These are phyloP conservation scores for Camellia granthamiana DNA, from an alignment of 148 eudicot species.

Conservation along the genomic window DNA sequence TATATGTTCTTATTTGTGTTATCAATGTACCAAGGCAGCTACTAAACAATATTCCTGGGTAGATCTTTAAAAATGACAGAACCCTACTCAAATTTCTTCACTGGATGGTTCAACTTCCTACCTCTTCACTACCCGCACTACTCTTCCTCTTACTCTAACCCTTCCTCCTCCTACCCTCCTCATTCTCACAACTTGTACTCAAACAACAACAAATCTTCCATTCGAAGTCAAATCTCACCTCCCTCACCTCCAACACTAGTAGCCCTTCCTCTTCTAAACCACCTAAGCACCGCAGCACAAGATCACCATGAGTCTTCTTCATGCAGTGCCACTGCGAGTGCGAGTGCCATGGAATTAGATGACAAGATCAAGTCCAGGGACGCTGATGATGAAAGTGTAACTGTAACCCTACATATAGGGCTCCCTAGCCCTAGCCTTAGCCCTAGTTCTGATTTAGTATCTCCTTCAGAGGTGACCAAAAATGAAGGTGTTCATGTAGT, in stretches of 20 bases:
- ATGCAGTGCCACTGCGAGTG: not conserved
- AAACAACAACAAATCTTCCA: too few relatives aligned
- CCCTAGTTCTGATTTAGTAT: not conserved
- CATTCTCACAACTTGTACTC: not conserved
- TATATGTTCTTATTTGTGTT: not conserved
- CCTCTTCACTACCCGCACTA: not conserved
- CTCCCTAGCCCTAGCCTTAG: constrained; percentile 4
- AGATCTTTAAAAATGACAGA: not conserved
- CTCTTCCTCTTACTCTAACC: too few relatives aligned
- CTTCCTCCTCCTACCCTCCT: not conserved
- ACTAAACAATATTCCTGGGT: too few relatives aligned
- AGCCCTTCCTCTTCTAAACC: constrained; percentile 3
- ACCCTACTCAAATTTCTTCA: constrained; percentile 7
- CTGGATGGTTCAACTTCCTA: not conserved
- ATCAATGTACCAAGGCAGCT: not conserved
- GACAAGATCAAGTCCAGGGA: not conserved
- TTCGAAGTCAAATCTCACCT: not conserved
- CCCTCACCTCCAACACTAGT: not conserved
- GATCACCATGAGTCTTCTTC: not conserved
- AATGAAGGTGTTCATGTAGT: not conserved
- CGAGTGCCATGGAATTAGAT: not conserved
- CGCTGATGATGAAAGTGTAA: not conserved
- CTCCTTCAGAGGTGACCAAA: not conserved
- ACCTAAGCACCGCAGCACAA: not conserved
- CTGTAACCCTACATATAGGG: not conserved